Conservation (phyloP, 2,329 filamentous ascomycete genomes). For the Colletotrichum endophyticum region DNA sequence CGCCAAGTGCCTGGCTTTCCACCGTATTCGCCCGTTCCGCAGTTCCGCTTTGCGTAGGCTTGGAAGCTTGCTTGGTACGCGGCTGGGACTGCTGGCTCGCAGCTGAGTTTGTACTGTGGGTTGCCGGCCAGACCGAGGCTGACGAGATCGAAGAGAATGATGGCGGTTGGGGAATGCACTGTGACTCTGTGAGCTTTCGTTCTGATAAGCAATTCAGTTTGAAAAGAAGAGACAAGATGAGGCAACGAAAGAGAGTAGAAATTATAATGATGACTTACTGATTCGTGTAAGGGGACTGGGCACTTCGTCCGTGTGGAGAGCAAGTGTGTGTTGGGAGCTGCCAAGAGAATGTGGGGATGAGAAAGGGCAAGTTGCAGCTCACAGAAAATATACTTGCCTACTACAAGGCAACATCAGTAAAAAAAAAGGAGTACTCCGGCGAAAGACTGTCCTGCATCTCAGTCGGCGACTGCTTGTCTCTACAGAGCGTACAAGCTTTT, state of each 20-base stretch:
- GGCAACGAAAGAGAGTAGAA: not conserved
- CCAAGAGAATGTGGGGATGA: not conserved
- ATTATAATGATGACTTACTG: not conserved
- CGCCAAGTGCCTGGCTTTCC: not conserved
- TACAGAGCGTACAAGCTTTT: not conserved
- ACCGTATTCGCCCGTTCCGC: not conserved
- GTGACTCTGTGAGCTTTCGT: not conserved
- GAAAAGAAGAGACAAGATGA: not conserved
- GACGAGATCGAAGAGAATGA: not conserved
- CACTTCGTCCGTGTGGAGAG: not conserved
- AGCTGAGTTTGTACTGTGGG: not conserved
- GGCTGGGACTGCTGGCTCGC: not conserved
- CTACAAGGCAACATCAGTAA: not conserved
- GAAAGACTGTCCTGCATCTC: not conserved
- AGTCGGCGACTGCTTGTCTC: not conserved
- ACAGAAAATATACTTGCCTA: not conserved
- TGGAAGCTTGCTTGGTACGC: not conserved
- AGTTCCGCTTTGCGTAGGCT: not conserved
- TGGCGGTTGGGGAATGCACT: not conserved
- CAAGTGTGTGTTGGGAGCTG: not conserved
- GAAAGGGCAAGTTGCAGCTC: not conserved
- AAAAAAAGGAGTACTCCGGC: not conserved
- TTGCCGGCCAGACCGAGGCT: not conserved
- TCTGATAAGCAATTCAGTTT: not conserved
- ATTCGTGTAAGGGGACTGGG: not conserved